phyloP scores from a whole-genome alignment of 768 basidiomycete species.

The Neoboletus subvelutipes region DNA sequence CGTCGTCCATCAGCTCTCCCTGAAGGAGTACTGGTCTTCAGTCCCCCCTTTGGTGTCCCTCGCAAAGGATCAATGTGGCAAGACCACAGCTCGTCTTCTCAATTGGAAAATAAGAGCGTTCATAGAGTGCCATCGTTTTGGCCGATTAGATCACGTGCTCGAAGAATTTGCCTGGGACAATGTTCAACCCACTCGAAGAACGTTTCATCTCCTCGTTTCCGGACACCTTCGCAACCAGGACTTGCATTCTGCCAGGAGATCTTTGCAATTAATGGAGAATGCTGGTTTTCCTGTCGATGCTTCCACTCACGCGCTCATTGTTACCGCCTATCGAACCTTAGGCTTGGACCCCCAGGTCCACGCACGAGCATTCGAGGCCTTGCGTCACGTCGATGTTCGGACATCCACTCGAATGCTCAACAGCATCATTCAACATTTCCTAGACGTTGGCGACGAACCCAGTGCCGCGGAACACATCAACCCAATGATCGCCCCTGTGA shows the following conservation, averaged over 20 bases:
- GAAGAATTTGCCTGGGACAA: conserved; percentile 48
- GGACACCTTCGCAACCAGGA: conserved; percentile 71
- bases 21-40: conserved; percentile 46
- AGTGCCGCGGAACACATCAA: conserved; percentile 49
- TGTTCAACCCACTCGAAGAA: conserved; percentile 54
- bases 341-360: conserved; percentile 59
- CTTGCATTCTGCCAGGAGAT: conserved; percentile 51
- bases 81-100: conserved; percentile 54
- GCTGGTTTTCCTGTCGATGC: conserved; percentile 54
- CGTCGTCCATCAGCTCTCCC: conserved; percentile 50
- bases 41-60: conserved; percentile 49
- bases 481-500: conserved; percentile 48
- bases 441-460: conserved; percentile 53
- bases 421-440: conserved; percentile 58
- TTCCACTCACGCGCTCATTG: conserved; percentile 60
- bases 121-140: conserved; percentile 52
- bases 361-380: conserved; percentile 45
- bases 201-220: conserved; percentile 67
- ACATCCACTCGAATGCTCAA: conserved; percentile 62
- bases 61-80: conserved; percentile 49
- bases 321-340: conserved; percentile 55
- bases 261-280: conserved; percentile 55
- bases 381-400: conserved; percentile 41
- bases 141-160: conserved; percentile 44
- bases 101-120: conserved; percentile 70